Conservation (phyloP, 345 rosid genomes). For the Populus ilicifolia region DNA sequence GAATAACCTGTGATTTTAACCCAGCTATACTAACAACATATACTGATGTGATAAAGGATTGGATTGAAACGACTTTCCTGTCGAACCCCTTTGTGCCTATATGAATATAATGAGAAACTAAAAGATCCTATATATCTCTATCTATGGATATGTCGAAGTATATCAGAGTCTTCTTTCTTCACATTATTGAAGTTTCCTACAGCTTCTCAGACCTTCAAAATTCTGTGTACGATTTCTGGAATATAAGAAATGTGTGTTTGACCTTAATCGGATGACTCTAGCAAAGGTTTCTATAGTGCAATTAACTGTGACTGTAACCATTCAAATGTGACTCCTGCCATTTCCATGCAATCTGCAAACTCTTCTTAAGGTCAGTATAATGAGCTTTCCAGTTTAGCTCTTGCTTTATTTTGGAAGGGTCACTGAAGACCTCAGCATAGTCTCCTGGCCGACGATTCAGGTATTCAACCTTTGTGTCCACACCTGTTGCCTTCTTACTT, state of each 20-base stretch:
- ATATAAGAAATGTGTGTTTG: not conserved
- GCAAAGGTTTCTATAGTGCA: not conserved
- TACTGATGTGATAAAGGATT: not conserved
- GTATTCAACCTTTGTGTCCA: slow-evolving; percentile 63
- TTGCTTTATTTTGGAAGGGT: slow-evolving; percentile 63
- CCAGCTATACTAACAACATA: not conserved
- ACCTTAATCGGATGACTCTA: not conserved
- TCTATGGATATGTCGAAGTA: not conserved
- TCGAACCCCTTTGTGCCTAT: too few relatives aligned
- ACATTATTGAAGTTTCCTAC: not conserved
- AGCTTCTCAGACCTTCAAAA: not conserved
- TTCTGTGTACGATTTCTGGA: not conserved
- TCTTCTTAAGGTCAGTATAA: slow-evolving; percentile 66
- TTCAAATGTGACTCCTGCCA: slow-evolving; percentile 80
- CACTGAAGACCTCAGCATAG: slow-evolving; percentile 86
- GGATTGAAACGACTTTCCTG: too few relatives aligned
- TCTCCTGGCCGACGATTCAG: slow-evolving; percentile 90
- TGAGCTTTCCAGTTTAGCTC: slow-evolving; percentile 89
- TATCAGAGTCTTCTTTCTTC: not conserved
- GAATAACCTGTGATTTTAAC: not conserved
- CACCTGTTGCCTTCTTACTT: slow-evolving; percentile 85
- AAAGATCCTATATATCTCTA: not conserved
- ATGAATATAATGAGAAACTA: too few relatives aligned
- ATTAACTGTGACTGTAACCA: slow-evolving; percentile 50
- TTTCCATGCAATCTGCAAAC: slow-evolving; percentile 74